phyloP scores from a whole-genome alignment of 2,329 filamentous ascomycete species.

The Pyrenophora graminea region DNA sequence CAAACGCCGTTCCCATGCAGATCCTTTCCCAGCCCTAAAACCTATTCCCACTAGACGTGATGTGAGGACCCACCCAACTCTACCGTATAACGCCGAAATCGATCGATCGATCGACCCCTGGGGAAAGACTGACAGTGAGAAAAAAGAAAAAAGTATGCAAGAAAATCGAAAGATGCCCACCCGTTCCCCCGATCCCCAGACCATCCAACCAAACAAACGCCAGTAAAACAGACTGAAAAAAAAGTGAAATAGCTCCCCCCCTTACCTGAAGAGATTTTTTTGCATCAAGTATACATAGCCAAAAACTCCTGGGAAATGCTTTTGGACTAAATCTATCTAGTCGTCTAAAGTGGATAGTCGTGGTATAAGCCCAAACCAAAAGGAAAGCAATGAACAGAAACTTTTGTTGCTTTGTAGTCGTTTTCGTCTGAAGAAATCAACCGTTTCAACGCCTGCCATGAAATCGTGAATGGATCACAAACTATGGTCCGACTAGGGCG shows the following conservation, averaged over 20 bases:
- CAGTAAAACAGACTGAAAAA: constrained; percentile 10
- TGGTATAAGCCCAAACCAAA: constrained; percentile 11
- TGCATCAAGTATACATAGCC: constrained; percentile 26
- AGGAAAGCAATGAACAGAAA: constrained; percentile 1
- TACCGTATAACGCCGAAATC: too few species aligned
- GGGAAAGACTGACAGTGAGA: not conserved
- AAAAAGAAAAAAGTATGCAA: not conserved
- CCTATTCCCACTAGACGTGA: not conserved
- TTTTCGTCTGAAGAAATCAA: constrained; percentile 13
- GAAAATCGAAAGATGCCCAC: not conserved
- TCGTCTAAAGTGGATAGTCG: constrained; percentile 1
- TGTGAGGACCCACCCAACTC: too few species aligned
- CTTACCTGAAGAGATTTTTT: constrained; percentile 20
- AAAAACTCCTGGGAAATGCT: constrained; percentile 13
- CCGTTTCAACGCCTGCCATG: constrained; percentile 13
- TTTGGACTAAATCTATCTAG: constrained; percentile 13
- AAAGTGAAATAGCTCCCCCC: constrained; percentile 16
- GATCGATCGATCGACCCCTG: too few species aligned
- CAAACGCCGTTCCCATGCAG: constrained; percentile 14
- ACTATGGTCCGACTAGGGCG: constrained; percentile 43
- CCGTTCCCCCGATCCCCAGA: not conserved
- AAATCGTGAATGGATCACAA: constrained; percentile 5
- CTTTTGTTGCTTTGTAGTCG: constrained; percentile 11
- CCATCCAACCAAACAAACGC: not conserved
- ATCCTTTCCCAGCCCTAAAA: constrained; percentile 1